A percentile compares a stretch with the other conserved stretches of the same genome.
phyloP scores from a whole-genome alignment of 2,329 filamentous ascomycete species.

The Ceratocystiopsis brevicomis region DNA sequence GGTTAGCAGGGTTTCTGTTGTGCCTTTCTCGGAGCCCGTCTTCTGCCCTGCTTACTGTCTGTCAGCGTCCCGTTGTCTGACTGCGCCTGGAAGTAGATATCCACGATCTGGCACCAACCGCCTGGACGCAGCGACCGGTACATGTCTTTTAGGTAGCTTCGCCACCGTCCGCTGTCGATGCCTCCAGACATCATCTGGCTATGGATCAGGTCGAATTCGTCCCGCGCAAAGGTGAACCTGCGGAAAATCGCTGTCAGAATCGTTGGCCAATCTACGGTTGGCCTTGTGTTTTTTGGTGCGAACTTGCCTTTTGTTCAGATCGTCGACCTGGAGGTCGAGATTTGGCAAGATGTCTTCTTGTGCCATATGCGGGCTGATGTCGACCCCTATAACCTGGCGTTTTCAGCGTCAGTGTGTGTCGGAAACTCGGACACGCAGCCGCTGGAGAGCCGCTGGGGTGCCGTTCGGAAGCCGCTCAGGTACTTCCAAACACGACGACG shows the following conservation, averaged over 20 bases:
- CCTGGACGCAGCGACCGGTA: conserved; percentile 50
- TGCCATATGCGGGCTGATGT: conserved; percentile 51
- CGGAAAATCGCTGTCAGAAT: neutral
- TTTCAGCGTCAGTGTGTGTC: too few relatives aligned
- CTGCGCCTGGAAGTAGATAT: conserved; percentile 70
- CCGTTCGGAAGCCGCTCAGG: neutral
- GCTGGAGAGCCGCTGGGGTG: too few relatives aligned
- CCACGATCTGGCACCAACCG: conserved; percentile 80
- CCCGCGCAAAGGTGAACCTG: conserved; percentile 47
- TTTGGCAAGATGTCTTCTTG: conserved; percentile 44
- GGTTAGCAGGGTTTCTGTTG: too few relatives aligned
- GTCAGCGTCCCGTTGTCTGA: conserved; percentile 68
- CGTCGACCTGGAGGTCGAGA: conserved; percentile 52
- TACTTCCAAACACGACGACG: neutral
- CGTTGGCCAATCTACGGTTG: too few relatives aligned
- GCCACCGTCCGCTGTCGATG: conserved; percentile 56
- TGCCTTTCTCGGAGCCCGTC: too few relatives aligned
- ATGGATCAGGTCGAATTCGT: conserved; percentile 67
- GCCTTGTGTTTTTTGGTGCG: neutral
- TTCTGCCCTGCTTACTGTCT: conserved; percentile 23
- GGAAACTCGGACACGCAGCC: too few relatives aligned
- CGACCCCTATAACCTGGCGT: conserved; percentile 46
- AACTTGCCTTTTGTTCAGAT: conserved; percentile 44
- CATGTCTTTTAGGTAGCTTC: conserved; percentile 57
- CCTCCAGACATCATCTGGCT: conserved; percentile 55